Conservation (phyloP, 495 filamentous ascomycete genomes). For the Oidiodendron maius region DNA sequence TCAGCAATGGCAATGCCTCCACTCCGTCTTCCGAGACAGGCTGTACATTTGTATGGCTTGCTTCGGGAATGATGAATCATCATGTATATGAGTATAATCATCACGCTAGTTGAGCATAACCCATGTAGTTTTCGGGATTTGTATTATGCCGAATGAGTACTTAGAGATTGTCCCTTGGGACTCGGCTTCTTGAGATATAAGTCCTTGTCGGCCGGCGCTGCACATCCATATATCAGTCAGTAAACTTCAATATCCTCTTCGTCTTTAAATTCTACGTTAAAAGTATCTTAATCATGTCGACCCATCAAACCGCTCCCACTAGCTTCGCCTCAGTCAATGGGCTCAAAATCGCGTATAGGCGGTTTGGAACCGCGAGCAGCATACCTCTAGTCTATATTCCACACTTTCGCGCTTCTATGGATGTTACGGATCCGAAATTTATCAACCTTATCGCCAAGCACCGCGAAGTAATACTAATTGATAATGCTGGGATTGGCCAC, state of each 20-base stretch:
- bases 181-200: neutral
- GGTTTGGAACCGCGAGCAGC: constrained; percentile 22
- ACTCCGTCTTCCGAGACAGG: no score
- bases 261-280: neutral
- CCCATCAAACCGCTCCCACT: constrained; percentile 28
- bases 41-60: no score
- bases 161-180: neutral
- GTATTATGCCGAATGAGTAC: no score
- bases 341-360: constrained; percentile 30
- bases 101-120: no score
- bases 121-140: no score
- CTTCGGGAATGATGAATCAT: no score
- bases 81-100: no score
- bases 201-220: neutral
- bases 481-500: constrained; percentile 27
- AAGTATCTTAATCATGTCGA: constrained; percentile 20
- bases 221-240: neutral
- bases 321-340: constrained; percentile 18
- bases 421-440: constrained; percentile 24
- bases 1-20: no score
- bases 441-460: constrained; percentile 21
- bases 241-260: neutral
- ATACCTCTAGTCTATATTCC: constrained; percentile 25
- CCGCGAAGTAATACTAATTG: constrained; percentile 22
- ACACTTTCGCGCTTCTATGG: constrained; percentile 29